phyloP scores from a whole-genome alignment of 2,329 filamentous ascomycete genomes.

The Aureobasidium zeae region DNA sequence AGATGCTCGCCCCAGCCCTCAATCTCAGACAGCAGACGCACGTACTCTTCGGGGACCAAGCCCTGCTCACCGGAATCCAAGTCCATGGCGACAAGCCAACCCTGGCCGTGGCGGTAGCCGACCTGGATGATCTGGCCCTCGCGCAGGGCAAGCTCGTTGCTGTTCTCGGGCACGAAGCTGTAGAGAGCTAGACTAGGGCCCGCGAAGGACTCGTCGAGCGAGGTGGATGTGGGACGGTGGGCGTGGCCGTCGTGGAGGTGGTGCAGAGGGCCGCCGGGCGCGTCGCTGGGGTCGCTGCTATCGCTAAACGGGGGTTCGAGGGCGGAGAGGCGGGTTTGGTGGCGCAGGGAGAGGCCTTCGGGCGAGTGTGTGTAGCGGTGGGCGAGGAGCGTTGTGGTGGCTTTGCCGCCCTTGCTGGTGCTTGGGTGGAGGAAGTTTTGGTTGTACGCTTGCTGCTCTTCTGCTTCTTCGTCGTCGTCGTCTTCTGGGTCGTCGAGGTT shows the following conservation, averaged over 20 bases:
- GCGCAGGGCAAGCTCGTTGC: conserved; percentile 84
- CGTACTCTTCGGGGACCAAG: conserved; percentile 92
- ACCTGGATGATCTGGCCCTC: conserved; percentile 97
- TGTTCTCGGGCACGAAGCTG: conserved; percentile 89
- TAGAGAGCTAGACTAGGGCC: conserved; percentile 93
- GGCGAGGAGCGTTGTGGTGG: conserved; percentile 28
- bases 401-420: background rate
- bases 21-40: conserved; percentile 82
- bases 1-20: conserved; percentile 57
- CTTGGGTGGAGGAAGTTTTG: conserved; percentile 5
- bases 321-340: conserved; percentile 4
- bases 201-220: conserved; percentile 94
- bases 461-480: conserved; percentile 1
- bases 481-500: conserved; percentile 6
- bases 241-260: conserved; percentile 15
- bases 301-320: conserved; percentile 13
- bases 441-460: background rate
- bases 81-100: conserved; percentile 95
- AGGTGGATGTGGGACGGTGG: conserved; percentile 30
- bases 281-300: conserved; percentile 16
- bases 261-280: conserved; percentile 2
- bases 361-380: conserved; percentile 27
- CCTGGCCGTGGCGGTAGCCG: conserved; percentile 89
- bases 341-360: conserved; percentile 1
- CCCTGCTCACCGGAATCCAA: conserved; percentile 90